These are phyloP conservation scores for Plasmodium coatneyi DNA, from an alignment of 169 alveolate genomes.

Conservation along the genomic window DNA sequence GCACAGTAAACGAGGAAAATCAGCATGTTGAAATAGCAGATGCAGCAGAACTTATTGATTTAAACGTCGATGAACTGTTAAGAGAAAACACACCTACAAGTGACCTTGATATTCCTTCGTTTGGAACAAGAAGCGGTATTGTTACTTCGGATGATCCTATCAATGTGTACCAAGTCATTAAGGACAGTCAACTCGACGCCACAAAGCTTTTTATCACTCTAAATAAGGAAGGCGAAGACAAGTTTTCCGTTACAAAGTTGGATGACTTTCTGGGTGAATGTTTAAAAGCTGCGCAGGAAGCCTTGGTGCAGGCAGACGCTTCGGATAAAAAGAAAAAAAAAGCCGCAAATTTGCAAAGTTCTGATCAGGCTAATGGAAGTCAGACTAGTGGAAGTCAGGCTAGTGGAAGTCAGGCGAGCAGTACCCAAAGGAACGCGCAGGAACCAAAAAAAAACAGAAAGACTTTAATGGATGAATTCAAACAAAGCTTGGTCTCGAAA, in stretches of 20 bases:
- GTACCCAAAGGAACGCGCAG: background rate
- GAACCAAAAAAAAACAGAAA: background rate
- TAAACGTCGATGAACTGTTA: background rate
- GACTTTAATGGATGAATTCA: background rate
- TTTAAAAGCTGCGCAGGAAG: background rate
- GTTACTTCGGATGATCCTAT: background rate
- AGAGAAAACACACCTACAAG: background rate
- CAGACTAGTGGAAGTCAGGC: background rate
- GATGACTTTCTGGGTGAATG: constrained; percentile 25
- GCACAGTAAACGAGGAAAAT: background rate
- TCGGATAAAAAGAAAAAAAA: background rate
- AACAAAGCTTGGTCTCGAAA: constrained; percentile 19
- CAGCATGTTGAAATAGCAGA: background rate
- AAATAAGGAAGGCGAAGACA: background rate
- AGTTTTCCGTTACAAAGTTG: constrained; percentile 5
- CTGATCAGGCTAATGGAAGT: background rate
- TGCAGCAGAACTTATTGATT: background rate
- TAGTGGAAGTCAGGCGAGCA: background rate
- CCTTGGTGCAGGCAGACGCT: background rate
- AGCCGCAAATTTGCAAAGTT: background rate
- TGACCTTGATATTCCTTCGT: background rate
- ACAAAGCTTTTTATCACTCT: constrained; percentile 19
- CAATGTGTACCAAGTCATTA: background rate
- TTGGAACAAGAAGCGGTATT: background rate
- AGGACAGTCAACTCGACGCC: constrained; percentile 7